Base-by-base conservation (phyloP, 495 filamentous ascomycete species). In the Rostrohypoxylon terebratum region DNA sequence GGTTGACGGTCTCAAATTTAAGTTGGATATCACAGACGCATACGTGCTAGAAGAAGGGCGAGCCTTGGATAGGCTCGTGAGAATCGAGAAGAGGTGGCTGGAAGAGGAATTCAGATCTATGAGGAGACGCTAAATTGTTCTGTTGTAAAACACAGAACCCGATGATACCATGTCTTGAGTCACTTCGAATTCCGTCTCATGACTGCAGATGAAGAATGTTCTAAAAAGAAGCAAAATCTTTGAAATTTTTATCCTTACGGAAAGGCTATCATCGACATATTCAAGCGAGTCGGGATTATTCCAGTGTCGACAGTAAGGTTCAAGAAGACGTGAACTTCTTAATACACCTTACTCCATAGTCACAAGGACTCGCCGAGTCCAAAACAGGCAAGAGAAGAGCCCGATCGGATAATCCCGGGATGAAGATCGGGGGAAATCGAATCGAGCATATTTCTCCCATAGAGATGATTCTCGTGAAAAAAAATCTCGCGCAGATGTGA, bases 11-110 rank as follows among this genome's bases (percentile, higher is more conserved):
- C 34, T 73, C 20, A 66, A 80, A 13, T 87, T 84, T 71, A 87
- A 85, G 77, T 44, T 88, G 7, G 85, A 88, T 63, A 75, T 83
- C 31, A 79, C 76, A 1, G 81, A 80, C 0, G 85, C 84, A 1
- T 87, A 83, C 77, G 83, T 82, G 6, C 72, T 86, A 58, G 86
- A 87, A 58, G 76, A 83, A 14, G 86, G 86, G 13, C 77, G 80
- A 44, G 86, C 84, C 5, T 72, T 88, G 51, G 86, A 87, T 70
- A 72, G 85, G 66, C 66, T 88, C 47, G 74, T 83, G 33, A 77
- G 16, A 21, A 73, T 78, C 14, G 68, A 76, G n/a, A 28, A 55
- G n/a, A 71, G 72, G 33, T 65, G 58, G 20, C 3, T 10, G 6
- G 25, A 68, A 55, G 59, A 50, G 10, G 48, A 25, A 25, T 25